Conservation (phyloP, 1,139 yeast genomes). For the Diutina pseudorugosa region DNA sequence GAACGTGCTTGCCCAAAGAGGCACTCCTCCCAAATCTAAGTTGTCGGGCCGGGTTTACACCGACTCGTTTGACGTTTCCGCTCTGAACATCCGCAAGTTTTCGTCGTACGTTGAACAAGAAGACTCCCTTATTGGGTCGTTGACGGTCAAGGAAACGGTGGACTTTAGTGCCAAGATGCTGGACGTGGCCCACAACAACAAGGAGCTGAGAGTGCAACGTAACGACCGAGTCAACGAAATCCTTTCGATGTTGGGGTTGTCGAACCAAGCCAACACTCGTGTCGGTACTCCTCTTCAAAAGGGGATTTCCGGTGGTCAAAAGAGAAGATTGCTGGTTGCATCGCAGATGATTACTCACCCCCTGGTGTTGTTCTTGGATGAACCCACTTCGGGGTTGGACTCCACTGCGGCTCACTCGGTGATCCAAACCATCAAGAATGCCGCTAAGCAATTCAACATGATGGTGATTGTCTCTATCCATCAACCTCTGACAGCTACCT, state of each 20-base stretch:
- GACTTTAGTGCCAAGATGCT: slow-evolving; percentile 53
- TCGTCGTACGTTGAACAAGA: slow-evolving; percentile 72
- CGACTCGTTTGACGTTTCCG: slow-evolving; percentile 25
- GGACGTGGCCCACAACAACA: not conserved
- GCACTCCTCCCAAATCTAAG: slow-evolving; percentile 11
- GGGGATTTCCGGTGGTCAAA: slow-evolving; percentile 84
- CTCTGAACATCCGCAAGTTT: slow-evolving; percentile 30
- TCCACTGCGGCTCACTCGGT: slow-evolving; percentile 64
- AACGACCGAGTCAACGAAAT: slow-evolving; percentile 28
- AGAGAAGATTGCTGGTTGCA: slow-evolving; percentile 72
- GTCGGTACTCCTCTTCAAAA: slow-evolving; percentile 64
- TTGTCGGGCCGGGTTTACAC: slow-evolving; percentile 8
- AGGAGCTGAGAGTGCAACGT: not conserved
- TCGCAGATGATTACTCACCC: slow-evolving; percentile 65
- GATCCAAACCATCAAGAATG: not conserved
- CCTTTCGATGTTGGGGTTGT: slow-evolving; percentile 53
- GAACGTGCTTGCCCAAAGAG: slow-evolving; percentile 54
- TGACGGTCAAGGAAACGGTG: slow-evolving; percentile 71
- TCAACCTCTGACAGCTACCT: slow-evolving; percentile 2
- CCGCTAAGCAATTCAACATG: not conserved
- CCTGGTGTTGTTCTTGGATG: slow-evolving; percentile 71
- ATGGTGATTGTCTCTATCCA: slow-evolving; percentile 2
- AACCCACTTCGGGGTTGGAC: slow-evolving; percentile 88
- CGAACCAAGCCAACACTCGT: slow-evolving; percentile 66
- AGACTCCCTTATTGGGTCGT: slow-evolving; percentile 54